Evolutionary conservation across 1,284 basidiomycete species (phyloP).

Genomic region (Fomitopsis palustris): DNA sequence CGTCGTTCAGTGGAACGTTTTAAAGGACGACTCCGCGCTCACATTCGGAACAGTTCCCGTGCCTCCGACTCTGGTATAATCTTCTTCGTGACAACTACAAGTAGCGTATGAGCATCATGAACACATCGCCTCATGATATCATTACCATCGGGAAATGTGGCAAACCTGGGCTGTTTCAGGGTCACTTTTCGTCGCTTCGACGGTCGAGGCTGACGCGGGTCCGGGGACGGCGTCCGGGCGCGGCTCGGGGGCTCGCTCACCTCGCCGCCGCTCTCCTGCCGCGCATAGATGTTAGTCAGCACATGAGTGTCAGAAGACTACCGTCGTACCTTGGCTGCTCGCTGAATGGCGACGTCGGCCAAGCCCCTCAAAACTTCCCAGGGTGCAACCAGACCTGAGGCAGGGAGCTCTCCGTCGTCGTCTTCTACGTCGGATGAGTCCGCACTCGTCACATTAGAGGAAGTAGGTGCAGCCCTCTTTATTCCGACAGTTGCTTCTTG

Average conservation of each 20-base stretch:
- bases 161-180: conserved; percentile 47
- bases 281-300: conserved; percentile 7
- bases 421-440: conserved; percentile 77
- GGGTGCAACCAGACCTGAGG: conserved; percentile 75
- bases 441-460: conserved; percentile 66
- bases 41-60: conserved; percentile 82
- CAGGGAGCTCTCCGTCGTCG: conserved; percentile 73
- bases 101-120: conserved; percentile 9
- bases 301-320: conserved; percentile 2
- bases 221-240: conserved; percentile 65
- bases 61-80: conserved; percentile 79
- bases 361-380: conserved; percentile 80
- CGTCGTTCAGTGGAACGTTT: neutral
- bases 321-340: conserved; percentile 62
- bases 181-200: conserved; percentile 68
- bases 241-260: conserved; percentile 69
- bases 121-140: conserved; percentile 5
- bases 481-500: conserved; percentile 35
- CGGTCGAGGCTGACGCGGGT: conserved; percentile 55
- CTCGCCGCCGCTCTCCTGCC: conserved; percentile 65
- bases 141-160: conserved; percentile 68
- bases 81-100: conserved; percentile 72
- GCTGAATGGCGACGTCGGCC: conserved; percentile 75
- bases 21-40: conserved; percentile 20
- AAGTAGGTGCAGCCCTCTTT: conserved; percentile 56